A percentile compares a stretch with the other conserved stretches of the same genome.
Conservation (phyloP, 73 alveolate genomes). For the Paramecium caudatum region DNA sequence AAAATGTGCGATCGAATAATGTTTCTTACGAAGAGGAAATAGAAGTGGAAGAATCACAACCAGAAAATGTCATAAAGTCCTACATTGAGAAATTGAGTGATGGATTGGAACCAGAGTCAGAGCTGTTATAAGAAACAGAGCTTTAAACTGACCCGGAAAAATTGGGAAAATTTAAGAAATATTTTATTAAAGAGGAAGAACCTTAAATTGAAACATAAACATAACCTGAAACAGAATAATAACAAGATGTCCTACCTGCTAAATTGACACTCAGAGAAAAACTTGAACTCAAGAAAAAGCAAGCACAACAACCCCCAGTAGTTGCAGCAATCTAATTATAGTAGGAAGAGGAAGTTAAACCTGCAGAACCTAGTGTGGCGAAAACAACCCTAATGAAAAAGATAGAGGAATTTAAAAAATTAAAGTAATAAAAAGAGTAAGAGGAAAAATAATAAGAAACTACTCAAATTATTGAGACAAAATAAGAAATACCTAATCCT, state of each 20-base stretch:
- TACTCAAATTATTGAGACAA: neutral
- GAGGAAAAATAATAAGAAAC: neutral
- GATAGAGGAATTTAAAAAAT: conserved; percentile 39
- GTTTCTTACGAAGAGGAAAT: neutral
- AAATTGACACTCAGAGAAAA: conserved; percentile 23
- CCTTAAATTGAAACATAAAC: neutral
- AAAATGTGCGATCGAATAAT: conserved; percentile 11
- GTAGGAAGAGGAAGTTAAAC: neutral
- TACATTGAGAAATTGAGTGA: conserved; percentile 15
- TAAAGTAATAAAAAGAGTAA: neutral
- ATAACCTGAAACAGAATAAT: neutral
- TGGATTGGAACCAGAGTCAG: conserved; percentile 34
- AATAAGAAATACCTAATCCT: neutral
- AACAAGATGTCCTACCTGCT: neutral
- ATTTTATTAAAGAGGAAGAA: conserved; percentile 5
- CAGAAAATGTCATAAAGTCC: neutral
- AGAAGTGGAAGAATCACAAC: neutral
- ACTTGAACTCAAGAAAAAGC: neutral
- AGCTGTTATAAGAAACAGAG: neutral
- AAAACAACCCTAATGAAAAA: conserved; percentile 37
- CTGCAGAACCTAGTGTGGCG: neutral
- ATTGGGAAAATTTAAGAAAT: conserved; percentile 13
- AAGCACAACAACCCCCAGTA: conserved; percentile 1
- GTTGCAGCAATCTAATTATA: conserved; percentile 5
- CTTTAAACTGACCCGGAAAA: conserved; percentile 34